Base-by-base conservation (phyloP, 2,329 filamentous ascomycete species). In the Sordariomycetes sp. region DNA sequence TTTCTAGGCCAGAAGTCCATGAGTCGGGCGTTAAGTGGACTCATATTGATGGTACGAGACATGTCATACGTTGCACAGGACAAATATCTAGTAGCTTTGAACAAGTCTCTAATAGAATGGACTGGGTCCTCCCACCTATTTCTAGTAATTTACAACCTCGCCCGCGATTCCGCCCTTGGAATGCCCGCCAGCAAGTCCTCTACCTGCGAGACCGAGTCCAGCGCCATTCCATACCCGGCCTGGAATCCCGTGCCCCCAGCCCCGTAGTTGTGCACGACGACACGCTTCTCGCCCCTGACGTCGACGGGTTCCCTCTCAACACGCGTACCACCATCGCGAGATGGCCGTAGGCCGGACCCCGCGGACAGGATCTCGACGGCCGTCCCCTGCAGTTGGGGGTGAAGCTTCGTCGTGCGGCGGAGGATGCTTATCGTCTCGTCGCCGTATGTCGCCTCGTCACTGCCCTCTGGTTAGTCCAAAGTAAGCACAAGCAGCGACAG, bases 191-290 rank as follows among this genome's bases (percentile, higher is more conserved):
- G 54, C 7, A 69, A 24, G 51, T 68, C 64, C 6, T 69, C 64
- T 1, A 65, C 63, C 13, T 60, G 59, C n/a, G 56, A 53, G 10
- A 71, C 68, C 0, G 70, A 65, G 39, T 72, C 70, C 22, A 67
- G 17, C 0, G 71, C 69, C 70, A 72, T 72, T 6, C 69, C 70
- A 45, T 68, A 72, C 4, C 70, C 70, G 3, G 74, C 72, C 55
- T 76, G 73, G 59, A 72, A 76, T 0, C 73, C 74, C 1, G 73
- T 73, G 10, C 73, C 73, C 1, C 73, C 72, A 5, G 73, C 73
- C 5, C 74, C 74, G 60, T 76, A 75, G 56, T 74, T 74, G 60
- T 74, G 72, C 3, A 74, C 67, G 12, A 71, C 52, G 0, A 59
- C 57, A 1, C 64, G 61, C 17, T 61, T 60, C 45, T 63, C 34